These are phyloP conservation scores for Bolboschoenus planiculmis DNA, from an alignment of 176 grass and related monocot genomes.

Conservation along the genomic window DNA sequence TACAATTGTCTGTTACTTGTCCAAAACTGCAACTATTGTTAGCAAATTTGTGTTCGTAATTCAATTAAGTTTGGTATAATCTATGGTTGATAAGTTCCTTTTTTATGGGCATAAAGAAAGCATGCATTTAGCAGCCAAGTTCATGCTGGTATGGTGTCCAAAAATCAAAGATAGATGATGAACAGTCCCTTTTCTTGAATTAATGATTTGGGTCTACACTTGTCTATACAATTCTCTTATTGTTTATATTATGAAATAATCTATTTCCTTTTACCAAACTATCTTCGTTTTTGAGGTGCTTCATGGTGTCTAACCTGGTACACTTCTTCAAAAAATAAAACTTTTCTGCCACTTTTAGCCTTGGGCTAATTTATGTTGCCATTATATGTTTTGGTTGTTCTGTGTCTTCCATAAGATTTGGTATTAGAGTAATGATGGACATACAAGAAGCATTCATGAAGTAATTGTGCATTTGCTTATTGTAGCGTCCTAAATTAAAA, in stretches of 20 bases:
- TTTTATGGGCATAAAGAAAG: background rate
- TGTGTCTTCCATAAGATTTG: background rate
- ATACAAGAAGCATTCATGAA: conserved; percentile 1
- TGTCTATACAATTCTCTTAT: background rate
- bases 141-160: background rate
- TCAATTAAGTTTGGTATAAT: background rate
- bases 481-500: conserved; percentile 3
- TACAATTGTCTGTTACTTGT: too few relatives aligned
- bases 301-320: background rate
- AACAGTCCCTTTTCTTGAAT: background rate
- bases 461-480: conserved; percentile 13
- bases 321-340: background rate
- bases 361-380: background rate
- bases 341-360: background rate
- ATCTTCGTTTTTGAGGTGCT: background rate
- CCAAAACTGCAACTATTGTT: too few relatives aligned
- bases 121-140: background rate
- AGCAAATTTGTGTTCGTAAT: background rate
- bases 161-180: background rate
- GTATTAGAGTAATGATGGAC: background rate
- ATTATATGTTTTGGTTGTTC: background rate
- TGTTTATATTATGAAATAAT: background rate
- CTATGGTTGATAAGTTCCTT: background rate
- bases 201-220: background rate
- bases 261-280: background rate